These are phyloP conservation scores for Candida silvicultrix DNA, from an alignment of 805 yeast species.

Conservation along the genomic window DNA sequence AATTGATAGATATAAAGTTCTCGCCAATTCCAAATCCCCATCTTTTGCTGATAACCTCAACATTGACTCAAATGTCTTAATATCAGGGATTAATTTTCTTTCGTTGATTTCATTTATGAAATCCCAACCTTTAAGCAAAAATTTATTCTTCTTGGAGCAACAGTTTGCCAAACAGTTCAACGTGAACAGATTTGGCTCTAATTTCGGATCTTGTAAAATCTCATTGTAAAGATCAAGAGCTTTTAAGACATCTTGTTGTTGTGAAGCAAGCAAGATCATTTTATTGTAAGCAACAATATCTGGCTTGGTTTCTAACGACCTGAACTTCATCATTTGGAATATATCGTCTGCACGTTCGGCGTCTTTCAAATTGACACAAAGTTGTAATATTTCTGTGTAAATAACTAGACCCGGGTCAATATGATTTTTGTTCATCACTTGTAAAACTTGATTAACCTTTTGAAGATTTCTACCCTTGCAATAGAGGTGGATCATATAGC, in stretches of 20 bases:
- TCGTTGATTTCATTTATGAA: constrained; percentile 61
- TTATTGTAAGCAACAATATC: constrained; percentile 62
- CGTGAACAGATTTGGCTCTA: constrained; percentile 36
- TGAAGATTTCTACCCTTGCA: constrained; percentile 26
- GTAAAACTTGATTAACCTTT: constrained; percentile 13
- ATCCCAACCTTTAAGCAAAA: constrained; percentile 65
- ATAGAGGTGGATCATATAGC: constrained; percentile 34
- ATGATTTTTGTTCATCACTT: constrained; percentile 20
- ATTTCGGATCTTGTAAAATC: constrained; percentile 33
- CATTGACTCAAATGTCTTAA: constrained; percentile 57
- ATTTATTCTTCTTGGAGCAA: constrained; percentile 47
- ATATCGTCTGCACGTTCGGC: constrained; percentile 60
- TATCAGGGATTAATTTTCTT: constrained; percentile 30
- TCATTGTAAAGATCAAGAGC: constrained; percentile 76
- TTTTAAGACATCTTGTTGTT: constrained; percentile 58
- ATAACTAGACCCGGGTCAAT: constrained; percentile 38
- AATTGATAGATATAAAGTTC: constrained; percentile 57
- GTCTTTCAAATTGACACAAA: constrained; percentile 47
- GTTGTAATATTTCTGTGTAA: constrained; percentile 53
- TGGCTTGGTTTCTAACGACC: constrained; percentile 62
- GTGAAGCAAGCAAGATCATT: constrained; percentile 60
- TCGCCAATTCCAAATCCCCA: constrained; percentile 66
- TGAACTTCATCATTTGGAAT: constrained; percentile 82
- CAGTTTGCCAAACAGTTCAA: constrained; percentile 60
- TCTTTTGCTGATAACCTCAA: constrained; percentile 72